Evolutionary conservation across 345 rosid genomes (phyloP).

Genomic region (Salix viminalis): DNA sequence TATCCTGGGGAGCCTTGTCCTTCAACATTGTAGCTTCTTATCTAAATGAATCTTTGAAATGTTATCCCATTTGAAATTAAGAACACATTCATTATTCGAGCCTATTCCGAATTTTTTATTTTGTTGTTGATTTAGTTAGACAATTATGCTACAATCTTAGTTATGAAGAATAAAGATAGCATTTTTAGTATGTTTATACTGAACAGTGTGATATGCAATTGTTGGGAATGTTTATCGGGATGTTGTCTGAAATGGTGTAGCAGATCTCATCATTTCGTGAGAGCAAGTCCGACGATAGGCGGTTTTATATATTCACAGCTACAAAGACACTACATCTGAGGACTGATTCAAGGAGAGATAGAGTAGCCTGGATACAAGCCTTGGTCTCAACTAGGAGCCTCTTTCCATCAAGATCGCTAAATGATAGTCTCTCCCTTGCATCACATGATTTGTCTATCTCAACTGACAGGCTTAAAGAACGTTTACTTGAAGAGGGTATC

Average conservation of each 20-base stretch:
- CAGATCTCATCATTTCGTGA: constrained; percentile 97
- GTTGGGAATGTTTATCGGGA: constrained; percentile 11
- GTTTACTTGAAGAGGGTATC: constrained; percentile 63
- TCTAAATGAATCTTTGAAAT: background rate
- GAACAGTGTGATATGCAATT: background rate
- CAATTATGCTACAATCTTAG: background rate
- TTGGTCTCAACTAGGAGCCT: constrained; percentile 65
- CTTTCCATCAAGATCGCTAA: constrained; percentile 57
- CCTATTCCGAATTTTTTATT: background rate
- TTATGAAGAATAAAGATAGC: background rate
- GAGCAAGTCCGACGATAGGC: constrained; percentile 90
- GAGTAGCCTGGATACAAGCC: constrained; percentile 92
- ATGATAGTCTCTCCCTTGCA: constrained; percentile 46
- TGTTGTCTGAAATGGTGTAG: constrained; percentile 24
- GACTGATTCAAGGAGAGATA: constrained; percentile 71
- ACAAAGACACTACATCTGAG: constrained; percentile 95
- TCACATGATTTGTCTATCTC: constrained; percentile 67
- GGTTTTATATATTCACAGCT: constrained; percentile 90
- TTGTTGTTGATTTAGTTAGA: background rate
- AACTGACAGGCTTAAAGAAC: constrained; percentile 67
- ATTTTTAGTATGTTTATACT: background rate
- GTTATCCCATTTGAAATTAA: background rate
- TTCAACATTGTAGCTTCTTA: background rate
- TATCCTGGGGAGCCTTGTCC: background rate
- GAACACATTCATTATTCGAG: background rate